phyloP scores from a whole-genome alignment of 2,329 filamentous ascomycete species.

The Mollisia scopiformis region DNA sequence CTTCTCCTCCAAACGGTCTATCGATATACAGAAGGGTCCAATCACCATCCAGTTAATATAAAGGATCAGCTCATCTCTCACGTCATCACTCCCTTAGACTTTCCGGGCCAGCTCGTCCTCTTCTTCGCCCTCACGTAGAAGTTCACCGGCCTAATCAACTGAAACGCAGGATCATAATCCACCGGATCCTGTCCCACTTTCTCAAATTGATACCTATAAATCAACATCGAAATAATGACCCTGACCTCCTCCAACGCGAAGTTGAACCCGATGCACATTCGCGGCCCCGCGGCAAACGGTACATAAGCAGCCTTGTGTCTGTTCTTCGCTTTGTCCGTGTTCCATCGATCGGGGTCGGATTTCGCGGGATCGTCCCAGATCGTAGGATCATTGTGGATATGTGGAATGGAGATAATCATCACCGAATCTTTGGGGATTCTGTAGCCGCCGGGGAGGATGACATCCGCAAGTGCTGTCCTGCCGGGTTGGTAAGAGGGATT shows the following conservation, averaged over 20 bases:
- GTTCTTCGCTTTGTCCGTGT: conserved; percentile 21
- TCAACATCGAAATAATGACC: conserved; percentile 40
- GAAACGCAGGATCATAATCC: conserved; percentile 45
- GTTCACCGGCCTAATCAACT: conserved; percentile 43
- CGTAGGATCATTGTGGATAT: conserved; percentile 28
- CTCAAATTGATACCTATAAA: conserved; percentile 42
- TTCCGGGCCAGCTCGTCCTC: conserved; percentile 25
- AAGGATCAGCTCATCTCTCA: too few relatives aligned
- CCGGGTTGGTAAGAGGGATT: conserved; percentile 51
- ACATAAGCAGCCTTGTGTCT: conserved; percentile 34
- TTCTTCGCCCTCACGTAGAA: conserved; percentile 35
- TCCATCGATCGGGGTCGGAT: conserved; percentile 29
- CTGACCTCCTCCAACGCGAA: conserved; percentile 43
- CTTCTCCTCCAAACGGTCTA: too few relatives aligned
- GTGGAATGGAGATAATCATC: conserved; percentile 26
- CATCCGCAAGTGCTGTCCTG: conserved; percentile 46
- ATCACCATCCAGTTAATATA: too few relatives aligned
- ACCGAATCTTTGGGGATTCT: conserved; percentile 40
- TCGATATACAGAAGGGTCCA: too few relatives aligned
- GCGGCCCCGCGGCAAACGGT: conserved; percentile 41
- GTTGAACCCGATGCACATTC: conserved; percentile 45
- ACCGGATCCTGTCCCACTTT: conserved; percentile 37
- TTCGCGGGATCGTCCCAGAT: conserved; percentile 23
- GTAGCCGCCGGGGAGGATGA: conserved; percentile 50
- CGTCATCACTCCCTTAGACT: conserved; percentile 5